Conservation (phyloP, 176 grass and related monocot genomes). For the Cenchrus purpureus region DNA sequence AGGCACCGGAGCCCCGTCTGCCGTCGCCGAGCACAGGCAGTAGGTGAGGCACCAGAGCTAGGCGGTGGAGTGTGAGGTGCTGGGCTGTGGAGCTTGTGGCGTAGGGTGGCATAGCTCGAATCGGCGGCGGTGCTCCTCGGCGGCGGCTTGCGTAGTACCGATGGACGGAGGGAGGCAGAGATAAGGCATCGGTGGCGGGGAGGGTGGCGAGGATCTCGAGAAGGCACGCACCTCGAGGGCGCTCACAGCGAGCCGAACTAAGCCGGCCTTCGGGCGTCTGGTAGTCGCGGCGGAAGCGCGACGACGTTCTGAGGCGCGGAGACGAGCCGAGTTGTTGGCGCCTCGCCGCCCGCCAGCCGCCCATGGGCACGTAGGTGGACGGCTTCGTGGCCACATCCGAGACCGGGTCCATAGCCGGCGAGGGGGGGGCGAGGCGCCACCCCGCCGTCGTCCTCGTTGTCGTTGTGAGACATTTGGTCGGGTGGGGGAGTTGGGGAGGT, state of each 20-base stretch:
- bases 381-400: background rate
- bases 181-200: background rate
- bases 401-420: background rate
- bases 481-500: background rate
- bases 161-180: too few relatives aligned
- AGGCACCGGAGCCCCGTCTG: too few relatives aligned
- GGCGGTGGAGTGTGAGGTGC: too few relatives aligned
- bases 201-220: background rate
- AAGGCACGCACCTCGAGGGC: conserved; percentile 63
- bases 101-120: too few relatives aligned
- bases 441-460: background rate
- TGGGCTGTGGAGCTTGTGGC: too few relatives aligned
- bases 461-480: conserved; percentile 35
- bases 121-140: too few relatives aligned
- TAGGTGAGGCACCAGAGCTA: too few relatives aligned
- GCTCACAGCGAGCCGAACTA: conserved; percentile 59
- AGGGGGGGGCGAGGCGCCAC: background rate
- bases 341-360: conserved; percentile 54
- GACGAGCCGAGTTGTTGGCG: conserved; percentile 51
- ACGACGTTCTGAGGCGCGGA: conserved; percentile 54
- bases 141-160: too few relatives aligned
- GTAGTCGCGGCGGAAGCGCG: conserved; percentile 67
- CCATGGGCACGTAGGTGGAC: background rate
- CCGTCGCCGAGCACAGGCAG: too few relatives aligned
- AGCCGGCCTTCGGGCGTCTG: too few relatives aligned